Evolutionary conservation across 495 filamentous ascomycete genomes (phyloP).

Genomic region (Talaromyces stipitatus): DNA sequence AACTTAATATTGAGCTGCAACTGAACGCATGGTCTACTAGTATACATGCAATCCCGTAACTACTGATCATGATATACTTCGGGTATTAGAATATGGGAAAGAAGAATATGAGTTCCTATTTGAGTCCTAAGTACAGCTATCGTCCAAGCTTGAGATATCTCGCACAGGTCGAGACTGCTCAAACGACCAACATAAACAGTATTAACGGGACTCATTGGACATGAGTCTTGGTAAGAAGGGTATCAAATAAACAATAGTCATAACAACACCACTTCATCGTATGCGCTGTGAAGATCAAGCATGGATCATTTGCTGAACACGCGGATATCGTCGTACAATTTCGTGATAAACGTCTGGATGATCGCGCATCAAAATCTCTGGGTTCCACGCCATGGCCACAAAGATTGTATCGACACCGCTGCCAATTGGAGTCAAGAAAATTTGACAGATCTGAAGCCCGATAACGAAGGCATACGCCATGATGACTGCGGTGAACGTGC

Average conservation of each 20-base stretch:
- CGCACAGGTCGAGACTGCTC: too few relatives aligned
- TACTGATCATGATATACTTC: too few relatives aligned
- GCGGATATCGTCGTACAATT: conserved; percentile 74
- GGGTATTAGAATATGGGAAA: background rate
- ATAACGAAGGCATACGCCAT: conserved; percentile 80
- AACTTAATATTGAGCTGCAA: too few relatives aligned
- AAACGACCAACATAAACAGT: background rate
- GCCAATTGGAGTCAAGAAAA: conserved; percentile 72
- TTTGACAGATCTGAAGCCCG: conserved; percentile 78
- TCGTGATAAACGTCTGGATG: conserved; percentile 72
- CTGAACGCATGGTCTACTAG: too few relatives aligned
- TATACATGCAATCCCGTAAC: too few relatives aligned
- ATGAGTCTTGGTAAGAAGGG: background rate
- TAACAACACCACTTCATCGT: background rate
- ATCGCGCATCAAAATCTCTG: conserved; percentile 72
- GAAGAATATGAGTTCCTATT: background rate
- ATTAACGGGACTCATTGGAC: background rate
- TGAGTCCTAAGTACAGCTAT: background rate
- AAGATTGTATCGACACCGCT: conserved; percentile 71
- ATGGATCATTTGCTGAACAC: conserved; percentile 67
- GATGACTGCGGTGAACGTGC: conserved; percentile 66
- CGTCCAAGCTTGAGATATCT: too few relatives aligned
- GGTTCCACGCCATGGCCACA: conserved; percentile 82
- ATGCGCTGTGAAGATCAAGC: conserved; percentile 26
- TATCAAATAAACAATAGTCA: background rate